These are phyloP conservation scores for Aspergillus puulaauensis DNA, from an alignment of 2,329 filamentous ascomycete species.

Conservation along the genomic window DNA sequence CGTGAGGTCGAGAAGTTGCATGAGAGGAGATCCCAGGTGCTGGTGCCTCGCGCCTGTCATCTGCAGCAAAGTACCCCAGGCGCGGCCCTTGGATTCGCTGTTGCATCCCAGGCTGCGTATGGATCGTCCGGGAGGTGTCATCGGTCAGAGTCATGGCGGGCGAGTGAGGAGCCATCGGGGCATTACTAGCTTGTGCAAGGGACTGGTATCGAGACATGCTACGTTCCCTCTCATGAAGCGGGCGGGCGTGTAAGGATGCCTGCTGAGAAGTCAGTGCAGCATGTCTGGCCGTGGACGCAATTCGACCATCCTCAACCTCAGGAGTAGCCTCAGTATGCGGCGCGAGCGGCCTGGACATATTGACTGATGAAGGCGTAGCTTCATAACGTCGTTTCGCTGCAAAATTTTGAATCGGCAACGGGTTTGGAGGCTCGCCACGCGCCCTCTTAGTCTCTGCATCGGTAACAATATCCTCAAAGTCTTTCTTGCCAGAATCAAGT, in stretches of 20 bases:
- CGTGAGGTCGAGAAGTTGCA: constrained; percentile 26
- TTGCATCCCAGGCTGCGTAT: constrained; percentile 29
- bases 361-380: constrained; percentile 41
- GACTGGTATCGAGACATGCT: constrained; percentile 35
- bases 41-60: constrained; percentile 37
- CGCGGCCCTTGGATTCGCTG: constrained; percentile 43
- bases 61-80: constrained; percentile 45
- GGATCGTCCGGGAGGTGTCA: constrained; percentile 34
- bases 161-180: constrained; percentile 23
- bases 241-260: constrained; percentile 31
- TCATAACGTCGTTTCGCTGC: constrained; percentile 51
- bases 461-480: constrained; percentile 45
- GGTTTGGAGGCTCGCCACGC: constrained; percentile 45
- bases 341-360: constrained; percentile 41
- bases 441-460: constrained; percentile 46
- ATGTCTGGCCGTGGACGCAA: constrained; percentile 31
- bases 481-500: constrained; percentile 43
- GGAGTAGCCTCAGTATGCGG: constrained; percentile 40
- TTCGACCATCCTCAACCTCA: constrained; percentile 33
- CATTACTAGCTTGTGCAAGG: constrained; percentile 40
- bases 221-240: constrained; percentile 37
- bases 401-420: constrained; percentile 44
- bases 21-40: constrained; percentile 23
- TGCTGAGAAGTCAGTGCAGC: constrained; percentile 32
- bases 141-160: constrained; percentile 27